Evolutionary conservation across 306 rosid genomes (phyloP), one percentile per base, ranked within the genome.

Genomic region (Cucurbita pepo): DNA sequence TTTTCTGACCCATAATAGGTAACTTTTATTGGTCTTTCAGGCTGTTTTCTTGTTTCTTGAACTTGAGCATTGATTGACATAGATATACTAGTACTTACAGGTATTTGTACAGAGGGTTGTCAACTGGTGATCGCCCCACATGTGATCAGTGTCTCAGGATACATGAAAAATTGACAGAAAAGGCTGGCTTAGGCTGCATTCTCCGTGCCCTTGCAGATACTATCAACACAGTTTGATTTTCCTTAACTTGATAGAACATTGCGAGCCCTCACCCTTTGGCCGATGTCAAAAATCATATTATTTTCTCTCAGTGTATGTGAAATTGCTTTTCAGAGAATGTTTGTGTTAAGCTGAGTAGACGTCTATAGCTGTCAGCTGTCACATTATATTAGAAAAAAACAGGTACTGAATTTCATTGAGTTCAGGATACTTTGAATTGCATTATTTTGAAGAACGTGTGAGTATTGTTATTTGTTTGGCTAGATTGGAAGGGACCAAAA

Each of bases 111-210:
- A 86, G 94, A 88, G 99, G 99, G 56, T 85, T 94, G 85, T 86
- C 99, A 36, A 94, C 96, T 0, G 96, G 99, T 45, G 99, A 94
- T 83, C 91, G 99, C 47, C 96, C 99, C 7, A 91, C 97, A 3
- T 94, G 99, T 9, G 99, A 94, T 22, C 96, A 89, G 69, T 91
- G 96, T 76, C 97, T 94, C 50, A 76, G 91, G 78, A 87, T 94
- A 84, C 97, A 90, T 72, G 97, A 94, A 79, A 94, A 91, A 58
- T 71, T 94, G 83, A 94, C 97, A 6, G 90, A 89, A 79, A 91
- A 54, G 81, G 99, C 99, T 67, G 99, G 99, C 63, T 78, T 86
- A 69, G 99, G 99, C 74, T 94, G 99, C 89, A 94, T 94, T 63
- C 88, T 94, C 2, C 96, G 96, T 56, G 79, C 80, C 80, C 93